phyloP scores from a whole-genome alignment of 2,329 filamentous ascomycete species.

The Epichloe aotearoae region DNA sequence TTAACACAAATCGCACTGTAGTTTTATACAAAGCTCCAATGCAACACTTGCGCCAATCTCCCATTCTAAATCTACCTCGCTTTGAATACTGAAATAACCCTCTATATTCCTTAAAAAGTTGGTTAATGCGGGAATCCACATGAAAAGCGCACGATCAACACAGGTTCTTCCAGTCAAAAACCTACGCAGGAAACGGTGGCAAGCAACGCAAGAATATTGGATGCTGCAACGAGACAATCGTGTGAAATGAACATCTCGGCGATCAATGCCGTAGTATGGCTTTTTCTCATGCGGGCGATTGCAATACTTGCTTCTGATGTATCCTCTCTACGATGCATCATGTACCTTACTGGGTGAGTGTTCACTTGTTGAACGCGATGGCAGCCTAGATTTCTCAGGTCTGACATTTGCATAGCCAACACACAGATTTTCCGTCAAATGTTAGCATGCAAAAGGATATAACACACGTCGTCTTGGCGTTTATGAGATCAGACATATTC shows the following conservation, averaged over 20 bases:
- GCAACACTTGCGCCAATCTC: no score
- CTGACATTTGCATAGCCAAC: constrained; percentile 26
- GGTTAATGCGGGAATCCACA: no score
- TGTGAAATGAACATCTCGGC: neutral
- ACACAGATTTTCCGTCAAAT: constrained; percentile 26
- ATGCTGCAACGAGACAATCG: neutral
- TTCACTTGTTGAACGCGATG: neutral
- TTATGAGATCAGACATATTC: constrained; percentile 40
- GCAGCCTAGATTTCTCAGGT: neutral
- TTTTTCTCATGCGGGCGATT: constrained; percentile 1
- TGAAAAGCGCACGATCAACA: no score
- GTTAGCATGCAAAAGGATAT: constrained; percentile 26
- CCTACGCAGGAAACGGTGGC: neutral
- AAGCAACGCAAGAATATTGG: neutral
- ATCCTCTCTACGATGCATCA: constrained; percentile 22
- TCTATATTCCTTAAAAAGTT: no score
- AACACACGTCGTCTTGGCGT: constrained; percentile 46
- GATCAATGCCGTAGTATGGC: neutral
- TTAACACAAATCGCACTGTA: no score
- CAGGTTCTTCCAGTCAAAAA: no score
- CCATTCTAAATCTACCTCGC: no score
- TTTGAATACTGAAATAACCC: no score
- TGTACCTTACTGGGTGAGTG: constrained; percentile 38
- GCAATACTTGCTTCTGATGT: constrained; percentile 3
- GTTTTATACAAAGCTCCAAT: no score